phyloP scores from a whole-genome alignment of 345 rosid genomes.

The Populus davidiana region DNA sequence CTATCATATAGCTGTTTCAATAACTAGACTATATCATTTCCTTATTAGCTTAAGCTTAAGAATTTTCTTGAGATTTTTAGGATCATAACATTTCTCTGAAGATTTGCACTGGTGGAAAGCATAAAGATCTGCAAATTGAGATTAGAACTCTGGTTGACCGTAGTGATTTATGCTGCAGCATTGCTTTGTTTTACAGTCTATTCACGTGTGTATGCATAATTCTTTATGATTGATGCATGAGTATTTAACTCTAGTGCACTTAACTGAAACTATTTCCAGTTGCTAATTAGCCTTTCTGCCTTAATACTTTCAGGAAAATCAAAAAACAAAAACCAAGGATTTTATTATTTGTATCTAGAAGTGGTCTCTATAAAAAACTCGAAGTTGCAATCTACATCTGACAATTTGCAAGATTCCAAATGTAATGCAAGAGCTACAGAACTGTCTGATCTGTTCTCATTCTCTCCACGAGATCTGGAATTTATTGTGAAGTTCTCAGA shows the following conservation, averaged over 20 bases:
- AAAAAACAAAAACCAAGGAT: slow-evolving; percentile 81
- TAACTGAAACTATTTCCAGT: slow-evolving; percentile 14
- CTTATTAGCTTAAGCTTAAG: no score
- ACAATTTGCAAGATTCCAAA: slow-evolving; percentile 50
- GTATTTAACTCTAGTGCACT: background rate
- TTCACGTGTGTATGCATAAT: background rate
- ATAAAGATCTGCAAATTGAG: no score
- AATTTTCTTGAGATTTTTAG: no score
- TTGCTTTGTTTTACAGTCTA: background rate
- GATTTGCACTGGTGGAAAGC: no score
- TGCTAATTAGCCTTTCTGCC: slow-evolving; percentile 4
- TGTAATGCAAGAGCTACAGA: slow-evolving; percentile 47
- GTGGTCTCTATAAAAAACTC: slow-evolving; percentile 76
- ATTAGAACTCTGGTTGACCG: no score
- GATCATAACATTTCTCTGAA: no score
- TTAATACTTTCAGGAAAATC: slow-evolving; percentile 70
- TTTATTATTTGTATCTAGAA: slow-evolving; percentile 85
- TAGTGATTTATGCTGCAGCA: no score
- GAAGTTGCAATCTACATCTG: slow-evolving; percentile 62
- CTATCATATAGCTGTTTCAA: no score
- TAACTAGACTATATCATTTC: no score
- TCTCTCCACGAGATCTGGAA: slow-evolving; percentile 81
- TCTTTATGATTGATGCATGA: background rate
- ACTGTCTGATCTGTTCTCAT: slow-evolving; percentile 66
- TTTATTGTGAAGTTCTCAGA: slow-evolving; percentile 81